phyloP scores from a whole-genome alignment of 2,329 filamentous ascomycete genomes.

The Aspergillus intermedius region DNA sequence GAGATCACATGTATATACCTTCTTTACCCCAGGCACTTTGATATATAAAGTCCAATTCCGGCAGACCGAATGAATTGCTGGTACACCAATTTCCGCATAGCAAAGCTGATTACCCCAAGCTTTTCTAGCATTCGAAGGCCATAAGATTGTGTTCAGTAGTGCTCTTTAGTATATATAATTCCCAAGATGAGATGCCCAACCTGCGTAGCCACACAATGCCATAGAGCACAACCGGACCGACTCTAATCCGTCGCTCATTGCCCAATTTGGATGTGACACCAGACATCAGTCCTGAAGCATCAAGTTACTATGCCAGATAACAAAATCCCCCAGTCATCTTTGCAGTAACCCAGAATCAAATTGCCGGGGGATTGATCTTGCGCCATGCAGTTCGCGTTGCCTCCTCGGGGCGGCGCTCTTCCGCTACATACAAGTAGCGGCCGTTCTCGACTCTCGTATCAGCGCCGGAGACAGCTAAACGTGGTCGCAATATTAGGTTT shows the following conservation, averaged over 20 bases:
- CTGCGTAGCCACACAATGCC: no score
- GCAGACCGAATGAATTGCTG: no score
- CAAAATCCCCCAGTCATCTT: constrained; percentile 2
- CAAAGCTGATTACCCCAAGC: no score
- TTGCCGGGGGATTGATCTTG: constrained; percentile 14
- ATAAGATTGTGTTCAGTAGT: no score
- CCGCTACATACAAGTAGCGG: constrained; percentile 57
- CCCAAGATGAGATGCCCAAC: no score
- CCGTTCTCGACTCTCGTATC: constrained; percentile 37
- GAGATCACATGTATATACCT: no score
- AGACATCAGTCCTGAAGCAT: background rate
- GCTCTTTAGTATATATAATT: no score
- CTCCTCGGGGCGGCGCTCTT: constrained; percentile 74
- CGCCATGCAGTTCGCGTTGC: constrained; percentile 82
- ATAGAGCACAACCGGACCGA: constrained; percentile 7
- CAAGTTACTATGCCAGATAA: background rate
- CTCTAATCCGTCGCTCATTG: constrained; percentile 14
- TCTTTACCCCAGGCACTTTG: no score
- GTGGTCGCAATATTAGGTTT: constrained; percentile 51
- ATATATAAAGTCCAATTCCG: no score
- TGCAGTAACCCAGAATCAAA: constrained; percentile 8
- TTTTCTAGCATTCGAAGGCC: no score
- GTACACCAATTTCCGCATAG: no score
- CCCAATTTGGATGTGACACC: constrained; percentile 10
- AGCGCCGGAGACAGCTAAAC: constrained; percentile 58